Percentiles rank a stretch among this genome's conserved stretches.
Conservation (phyloP, 1,139 yeast genomes). For the Eremothecium coryli region DNA sequence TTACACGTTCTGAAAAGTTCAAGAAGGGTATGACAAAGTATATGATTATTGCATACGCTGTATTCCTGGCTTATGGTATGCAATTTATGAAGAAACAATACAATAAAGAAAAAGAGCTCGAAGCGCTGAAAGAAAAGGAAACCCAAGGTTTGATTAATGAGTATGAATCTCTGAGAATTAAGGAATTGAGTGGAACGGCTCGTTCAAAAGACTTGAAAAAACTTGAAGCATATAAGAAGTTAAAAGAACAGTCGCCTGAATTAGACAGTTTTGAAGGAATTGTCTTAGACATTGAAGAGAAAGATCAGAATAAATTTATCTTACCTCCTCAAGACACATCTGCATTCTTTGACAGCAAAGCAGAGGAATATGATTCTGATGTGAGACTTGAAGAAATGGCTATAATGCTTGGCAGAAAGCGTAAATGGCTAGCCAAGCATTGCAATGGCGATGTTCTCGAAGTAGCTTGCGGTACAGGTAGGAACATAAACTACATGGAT, state of each 20-base stretch:
- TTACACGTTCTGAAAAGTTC: constrained; percentile 36
- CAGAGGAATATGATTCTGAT: constrained; percentile 71
- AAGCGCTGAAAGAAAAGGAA: constrained; percentile 35
- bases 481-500: constrained; percentile 71
- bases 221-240: constrained; percentile 42
- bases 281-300: constrained; percentile 46
- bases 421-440: constrained; percentile 76
- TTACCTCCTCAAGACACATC: constrained; percentile 76
- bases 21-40: constrained; percentile 42
- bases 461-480: constrained; percentile 93
- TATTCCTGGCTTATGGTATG: constrained; percentile 50
- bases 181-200: constrained; percentile 38
- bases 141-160: constrained; percentile 37
- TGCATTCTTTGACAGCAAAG: constrained; percentile 67
- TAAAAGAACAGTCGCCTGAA: constrained; percentile 37
- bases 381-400: constrained; percentile 81
- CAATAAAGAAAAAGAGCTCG: constrained; percentile 55
- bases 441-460: constrained; percentile 83
- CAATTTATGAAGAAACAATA: constrained; percentile 60
- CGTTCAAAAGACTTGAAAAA: constrained; percentile 50
- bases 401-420: constrained; percentile 70
- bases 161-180: constrained; percentile 53
- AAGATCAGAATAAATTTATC: constrained; percentile 38
- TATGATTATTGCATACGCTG: constrained; percentile 49
- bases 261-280: constrained; percentile 31